Conservation (phyloP, 2,329 filamentous ascomycete species). For the Aspergillus terreus region DNA sequence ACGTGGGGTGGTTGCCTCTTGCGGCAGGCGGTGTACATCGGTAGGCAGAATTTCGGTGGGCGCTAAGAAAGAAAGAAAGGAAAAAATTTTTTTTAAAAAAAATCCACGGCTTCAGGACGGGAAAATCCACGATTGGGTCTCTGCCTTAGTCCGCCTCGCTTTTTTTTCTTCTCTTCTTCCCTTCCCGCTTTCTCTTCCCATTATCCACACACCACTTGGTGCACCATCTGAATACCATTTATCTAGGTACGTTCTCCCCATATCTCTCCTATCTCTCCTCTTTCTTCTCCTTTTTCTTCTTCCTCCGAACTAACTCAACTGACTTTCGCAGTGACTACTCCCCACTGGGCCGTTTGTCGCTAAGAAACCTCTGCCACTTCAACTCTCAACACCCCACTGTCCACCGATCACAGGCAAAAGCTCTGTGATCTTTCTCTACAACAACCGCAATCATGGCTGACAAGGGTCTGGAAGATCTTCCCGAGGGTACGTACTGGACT, state of each 20-base stretch:
- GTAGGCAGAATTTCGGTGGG: constrained; percentile 18
- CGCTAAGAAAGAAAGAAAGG: constrained; percentile 16
- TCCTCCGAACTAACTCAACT: not conserved
- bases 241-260: not conserved
- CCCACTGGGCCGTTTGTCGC: constrained; percentile 27
- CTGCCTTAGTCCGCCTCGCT: not conserved
- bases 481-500: constrained; percentile 69
- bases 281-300: not conserved
- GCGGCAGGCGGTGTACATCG: constrained; percentile 17
- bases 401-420: constrained; percentile 64
- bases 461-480: constrained; percentile 97
- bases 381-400: constrained; percentile 26
- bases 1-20: constrained; percentile 6
- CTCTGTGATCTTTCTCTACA: constrained; percentile 61
- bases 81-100: constrained; percentile 10
- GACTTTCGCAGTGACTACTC: not conserved
- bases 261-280: not conserved
- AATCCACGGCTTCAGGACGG: not conserved
- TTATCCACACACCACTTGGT: constrained; percentile 13
- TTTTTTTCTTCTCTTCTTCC: constrained; percentile 12
- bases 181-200: constrained; percentile 20
- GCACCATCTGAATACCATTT: not conserved
- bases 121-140: not conserved
- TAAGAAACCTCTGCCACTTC: constrained; percentile 29
- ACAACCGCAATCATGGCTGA: constrained; percentile 94